Base-by-base conservation (phyloP, 2,329 filamentous ascomycete species). In the Aspergillus sp. region DNA sequence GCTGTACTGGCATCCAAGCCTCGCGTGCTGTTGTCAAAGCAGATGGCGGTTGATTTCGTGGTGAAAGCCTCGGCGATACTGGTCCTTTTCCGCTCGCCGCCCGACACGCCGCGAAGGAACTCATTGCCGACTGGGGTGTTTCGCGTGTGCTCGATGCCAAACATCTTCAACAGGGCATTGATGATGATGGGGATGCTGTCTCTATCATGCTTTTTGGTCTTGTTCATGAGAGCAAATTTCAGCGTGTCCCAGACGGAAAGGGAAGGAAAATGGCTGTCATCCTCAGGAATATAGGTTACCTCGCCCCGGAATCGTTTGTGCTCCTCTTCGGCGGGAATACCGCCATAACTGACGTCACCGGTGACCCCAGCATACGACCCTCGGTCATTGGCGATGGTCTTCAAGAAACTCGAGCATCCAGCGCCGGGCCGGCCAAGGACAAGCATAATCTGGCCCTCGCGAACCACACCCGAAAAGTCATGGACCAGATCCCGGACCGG, bases 1-100 rank as follows among this genome's bases (percentile, higher is more conserved):
- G 83, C 84, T 0, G 82, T 88, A 1, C 78, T 82, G 1, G 82
- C 79, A 51, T 91, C 83, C 0, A 89, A 64, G n/a, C 84, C 84
- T 29, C 83, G 69, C 1, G 82, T 89, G 1, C 75, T 80, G 54
- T 89, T 89, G 45, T 89, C 83, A 80, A 81, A 88, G 41, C 78
- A 80, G 20, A 82, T 75, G 1, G 88, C 78, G 0, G 79, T 77
- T 1, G 77, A 77, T 54, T 82, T 80, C 5, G 80, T 80, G 4
- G 81, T 78, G 14, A 89, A 60, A 0, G 80, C 83, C 57, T 89
- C 83, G 1, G 81, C 80, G 42, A 89, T 86, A 14, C 77, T 80
- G 6, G 86, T 82, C 49, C 83, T 79, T 55, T 88, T 89, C 24
- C 83, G 66, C 60, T 91, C 84, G 36, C 84, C 84, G 46, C 84